Conservation (phyloP, 1,139 yeast species). For the Hansenula sp. region DNA sequence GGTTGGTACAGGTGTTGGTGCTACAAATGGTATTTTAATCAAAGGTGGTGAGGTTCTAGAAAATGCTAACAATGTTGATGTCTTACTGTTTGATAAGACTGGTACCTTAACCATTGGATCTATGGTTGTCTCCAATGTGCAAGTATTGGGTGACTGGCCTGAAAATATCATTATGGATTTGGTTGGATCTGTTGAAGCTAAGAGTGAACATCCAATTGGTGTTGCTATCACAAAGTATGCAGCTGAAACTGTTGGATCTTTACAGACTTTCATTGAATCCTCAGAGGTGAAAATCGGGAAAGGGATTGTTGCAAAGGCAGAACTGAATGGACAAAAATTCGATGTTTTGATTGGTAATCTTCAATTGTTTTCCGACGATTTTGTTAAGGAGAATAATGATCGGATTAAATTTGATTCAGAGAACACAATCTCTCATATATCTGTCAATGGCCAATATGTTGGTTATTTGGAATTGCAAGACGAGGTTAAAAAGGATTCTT, state of each 20-base stretch:
- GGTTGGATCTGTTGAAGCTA: constrained; percentile 59
- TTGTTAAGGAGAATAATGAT: constrained; percentile 20
- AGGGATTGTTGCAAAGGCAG: constrained; percentile 59
- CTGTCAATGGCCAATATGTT: constrained; percentile 50
- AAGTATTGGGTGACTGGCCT: constrained; percentile 18
- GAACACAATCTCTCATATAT: constrained; percentile 34
- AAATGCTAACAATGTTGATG: constrained; percentile 58
- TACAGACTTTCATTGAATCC: constrained; percentile 33
- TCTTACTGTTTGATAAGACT: constrained; percentile 88
- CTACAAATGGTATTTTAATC: constrained; percentile 81
- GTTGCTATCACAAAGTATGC: constrained; percentile 51
- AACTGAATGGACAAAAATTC: constrained; percentile 23
- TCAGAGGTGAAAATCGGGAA: constrained; percentile 62
- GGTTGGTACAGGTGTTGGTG: constrained; percentile 98
- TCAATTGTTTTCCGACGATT: constrained; percentile 35
- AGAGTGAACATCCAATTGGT: constrained; percentile 89
- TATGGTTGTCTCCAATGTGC: constrained; percentile 50
- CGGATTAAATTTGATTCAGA: constrained; percentile 21
- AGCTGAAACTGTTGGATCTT: constrained; percentile 4
- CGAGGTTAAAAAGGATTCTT: constrained; percentile 64
- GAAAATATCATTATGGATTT: constrained; percentile 42
- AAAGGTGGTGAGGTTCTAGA: constrained; percentile 94
- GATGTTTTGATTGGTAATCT: constrained; percentile 55
- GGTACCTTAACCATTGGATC: constrained; percentile 90
- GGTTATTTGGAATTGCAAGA: constrained; percentile 73